phyloP scores from a whole-genome alignment of 768 basidiomycete genomes.

The Boletus subcaerulescens region DNA sequence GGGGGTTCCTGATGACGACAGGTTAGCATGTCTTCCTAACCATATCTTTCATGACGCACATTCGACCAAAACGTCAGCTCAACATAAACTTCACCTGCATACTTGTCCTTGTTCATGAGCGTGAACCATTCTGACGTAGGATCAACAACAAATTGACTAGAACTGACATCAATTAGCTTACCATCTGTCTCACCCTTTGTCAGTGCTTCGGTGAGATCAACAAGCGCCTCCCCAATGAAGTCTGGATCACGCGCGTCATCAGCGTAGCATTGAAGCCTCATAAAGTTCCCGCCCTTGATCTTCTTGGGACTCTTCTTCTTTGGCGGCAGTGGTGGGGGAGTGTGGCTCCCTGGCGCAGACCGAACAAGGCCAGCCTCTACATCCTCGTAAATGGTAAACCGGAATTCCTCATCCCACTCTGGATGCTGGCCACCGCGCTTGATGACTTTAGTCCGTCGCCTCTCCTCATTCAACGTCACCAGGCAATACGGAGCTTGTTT shows the following conservation, averaged over 20 bases:
- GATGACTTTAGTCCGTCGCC: conserved; percentile 86
- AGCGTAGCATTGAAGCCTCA: conserved; percentile 87
- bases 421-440: conserved; percentile 98
- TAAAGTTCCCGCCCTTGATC: conserved; percentile 68
- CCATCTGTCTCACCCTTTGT: conserved; percentile 98
- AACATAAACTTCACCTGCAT: conserved; percentile 92
- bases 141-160: conserved; percentile 12
- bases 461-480: conserved; percentile 76
- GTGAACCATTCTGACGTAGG: conserved; percentile 83
- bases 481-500: conserved; percentile 98
- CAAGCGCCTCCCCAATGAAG: conserved; percentile 86
- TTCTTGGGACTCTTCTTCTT: conserved; percentile 49
- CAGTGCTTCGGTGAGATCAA: conserved; percentile 86
- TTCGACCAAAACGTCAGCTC: conserved; percentile 98
- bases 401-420: conserved; percentile 98
- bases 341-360: conserved; percentile 38
- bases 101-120: conserved; percentile 85
- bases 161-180: conserved; percentile 37
- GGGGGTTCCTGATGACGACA: conserved; percentile 58
- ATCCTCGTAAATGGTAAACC: conserved; percentile 87
- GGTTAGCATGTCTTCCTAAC: conserved; percentile 2
- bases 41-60: conserved; percentile 42
- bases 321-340: conserved; percentile 69
- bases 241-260: conserved; percentile 95
- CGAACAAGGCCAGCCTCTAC: conserved; percentile 49